phyloP scores from a whole-genome alignment of 495 filamentous ascomycete genomes.

The Penicillium angulare region DNA sequence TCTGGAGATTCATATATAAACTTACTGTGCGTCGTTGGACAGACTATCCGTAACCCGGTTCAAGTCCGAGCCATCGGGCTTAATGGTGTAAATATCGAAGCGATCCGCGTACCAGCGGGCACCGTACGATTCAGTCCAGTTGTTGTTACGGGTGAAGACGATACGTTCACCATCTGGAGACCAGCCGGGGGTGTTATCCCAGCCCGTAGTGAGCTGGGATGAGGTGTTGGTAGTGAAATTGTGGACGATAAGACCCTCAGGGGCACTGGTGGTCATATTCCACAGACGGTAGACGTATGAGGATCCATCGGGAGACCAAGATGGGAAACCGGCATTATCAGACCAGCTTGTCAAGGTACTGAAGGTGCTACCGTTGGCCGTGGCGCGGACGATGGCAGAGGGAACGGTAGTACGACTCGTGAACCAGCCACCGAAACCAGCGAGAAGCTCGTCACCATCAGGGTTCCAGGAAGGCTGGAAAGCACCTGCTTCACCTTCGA shows the following conservation, averaged over 20 bases:
- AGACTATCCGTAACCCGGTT: conserved; percentile 2
- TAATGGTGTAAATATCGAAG: not conserved
- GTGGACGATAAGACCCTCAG: conserved; percentile 4
- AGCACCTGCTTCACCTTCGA: conserved; percentile 4
- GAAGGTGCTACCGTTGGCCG: conserved; percentile 8
- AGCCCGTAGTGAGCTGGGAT: not conserved
- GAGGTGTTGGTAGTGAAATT: conserved; percentile 6
- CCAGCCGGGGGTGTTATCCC: conserved; percentile 10
- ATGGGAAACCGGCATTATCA: conserved; percentile 7
- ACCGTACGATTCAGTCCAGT: not conserved
- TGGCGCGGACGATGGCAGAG: conserved; percentile 4
- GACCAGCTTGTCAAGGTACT: conserved; percentile 1
- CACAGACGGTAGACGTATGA: conserved; percentile 10
- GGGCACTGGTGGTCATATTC: not conserved
- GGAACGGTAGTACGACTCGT: not conserved
- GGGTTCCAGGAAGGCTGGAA: conserved; percentile 16
- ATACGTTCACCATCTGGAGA: conserved; percentile 11
- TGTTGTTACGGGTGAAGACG: conserved; percentile 9
- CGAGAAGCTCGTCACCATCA: conserved; percentile 7
- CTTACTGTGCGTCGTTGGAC: conserved; percentile 5
- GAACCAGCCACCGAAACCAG: conserved; percentile 14
- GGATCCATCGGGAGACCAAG: conserved; percentile 11
- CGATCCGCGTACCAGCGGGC: not conserved
- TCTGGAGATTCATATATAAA: not conserved
- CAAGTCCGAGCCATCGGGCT: conserved; percentile 1